Conservation (phyloP, 2,329 filamentous ascomycete species). For the Fusarium buxicola region DNA sequence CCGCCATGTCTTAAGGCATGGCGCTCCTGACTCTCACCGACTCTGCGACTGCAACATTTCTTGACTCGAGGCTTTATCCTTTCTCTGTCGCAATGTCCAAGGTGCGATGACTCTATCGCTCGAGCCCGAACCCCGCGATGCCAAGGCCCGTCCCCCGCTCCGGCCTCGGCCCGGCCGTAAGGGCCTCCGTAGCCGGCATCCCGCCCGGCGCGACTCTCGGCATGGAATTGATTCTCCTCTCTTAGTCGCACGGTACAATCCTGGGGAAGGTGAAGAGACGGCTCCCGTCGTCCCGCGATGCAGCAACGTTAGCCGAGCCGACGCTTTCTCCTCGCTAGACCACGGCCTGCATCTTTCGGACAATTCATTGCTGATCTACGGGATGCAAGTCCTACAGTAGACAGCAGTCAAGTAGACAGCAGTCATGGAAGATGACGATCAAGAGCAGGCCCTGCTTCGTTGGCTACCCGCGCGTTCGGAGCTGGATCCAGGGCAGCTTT, state of each 20-base stretch:
- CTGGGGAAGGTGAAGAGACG: conserved; percentile 21
- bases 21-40: conserved; percentile 5
- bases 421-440: not conserved
- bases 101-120: conserved; percentile 8
- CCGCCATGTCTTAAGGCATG: conserved; percentile 16
- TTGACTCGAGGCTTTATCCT: conserved; percentile 17
- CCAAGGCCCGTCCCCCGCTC: conserved; percentile 29
- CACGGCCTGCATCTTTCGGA: not conserved
- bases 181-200: conserved; percentile 35
- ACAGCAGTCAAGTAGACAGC: not conserved
- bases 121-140: conserved; percentile 27
- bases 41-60: conserved; percentile 1
- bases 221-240: conserved; percentile 10
- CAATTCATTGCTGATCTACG: not conserved
- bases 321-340: not conserved
- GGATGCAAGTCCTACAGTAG: conserved; percentile 13
- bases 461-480: not conserved
- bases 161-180: conserved; percentile 39
- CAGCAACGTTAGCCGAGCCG: conserved; percentile 26
- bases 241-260: conserved; percentile 36
- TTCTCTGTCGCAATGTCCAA: conserved; percentile 8
- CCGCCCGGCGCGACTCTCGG: not conserved
- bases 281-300: conserved; percentile 5
- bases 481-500: conserved; percentile 4
- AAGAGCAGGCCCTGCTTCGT: conserved; percentile 9